Evolutionary conservation across 2,329 filamentous ascomycete species (phyloP), one percentile per base, ranked within the genome.

Genomic region (Curvularia spicifera): DNA sequence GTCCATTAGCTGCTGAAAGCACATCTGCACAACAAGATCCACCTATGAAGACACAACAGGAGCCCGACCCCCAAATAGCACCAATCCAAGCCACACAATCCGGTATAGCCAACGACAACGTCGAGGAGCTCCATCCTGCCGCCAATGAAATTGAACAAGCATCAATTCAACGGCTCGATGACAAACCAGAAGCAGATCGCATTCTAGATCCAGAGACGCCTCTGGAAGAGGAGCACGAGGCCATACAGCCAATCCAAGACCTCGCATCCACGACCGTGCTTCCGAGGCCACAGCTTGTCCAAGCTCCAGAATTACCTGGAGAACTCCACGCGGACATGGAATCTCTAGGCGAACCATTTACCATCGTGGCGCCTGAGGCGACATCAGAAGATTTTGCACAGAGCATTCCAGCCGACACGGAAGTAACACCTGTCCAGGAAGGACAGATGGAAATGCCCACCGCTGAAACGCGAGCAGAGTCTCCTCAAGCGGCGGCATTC

Each of bases 21-120:
- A 47, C n/a, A 46, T 33, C 53, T 52, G 40, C 44, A 48, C 46
- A 51, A 22, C 47, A 37, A 45, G 57, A 57, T 47, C 59, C 52
- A 56, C 53, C 43, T 45, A 55, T 50, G 43, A 42, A 51, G 45
- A 39, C 56, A 46, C 53, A 53, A 40, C 53, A 35, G 49, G 45
- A 53, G 35, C 31, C 22, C 35, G 37, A 40, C 9, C 46, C 33
- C 40, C 57, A 47, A 51, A 29, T 46, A 46, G 50, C 43, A 28
- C 33, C 50, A 28, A 43, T 42, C 40, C 35, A 56, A 29, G 47
- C 44, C 52, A 51, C 53, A 24, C 33, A 37, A 22, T 43, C 47
- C 45, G 45, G 20, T 29, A 45, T 37, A 50, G 47, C 52, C 57
- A 40, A 26, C 31, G 42, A 56, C 37, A 47, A 29, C 45, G 31